Evolutionary conservation across 352 stramenopile genomes (phyloP).

Genomic region (Stephanocyclus meneghinianus): DNA sequence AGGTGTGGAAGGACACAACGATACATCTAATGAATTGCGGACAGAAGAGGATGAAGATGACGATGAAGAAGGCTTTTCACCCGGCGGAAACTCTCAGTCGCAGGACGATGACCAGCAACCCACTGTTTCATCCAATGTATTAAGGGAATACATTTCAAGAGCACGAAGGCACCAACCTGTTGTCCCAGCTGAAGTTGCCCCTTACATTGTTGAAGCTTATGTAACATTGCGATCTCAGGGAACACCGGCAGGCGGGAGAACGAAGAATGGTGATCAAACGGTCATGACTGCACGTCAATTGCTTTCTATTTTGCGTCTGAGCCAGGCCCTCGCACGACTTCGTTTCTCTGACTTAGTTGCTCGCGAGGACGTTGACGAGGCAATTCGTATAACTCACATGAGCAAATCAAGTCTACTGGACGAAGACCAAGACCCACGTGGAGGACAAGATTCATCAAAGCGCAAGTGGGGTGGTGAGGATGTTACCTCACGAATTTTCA

Average conservation of each 20-base stretch:
- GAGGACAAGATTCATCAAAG: constrained; percentile 42
- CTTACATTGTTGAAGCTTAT: constrained; percentile 99
- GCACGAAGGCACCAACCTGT: constrained; percentile 86
- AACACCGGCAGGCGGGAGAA: constrained; percentile 41
- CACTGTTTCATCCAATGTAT: constrained; percentile 60
- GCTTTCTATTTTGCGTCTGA: constrained; percentile 97
- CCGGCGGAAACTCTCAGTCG: constrained; percentile 12
- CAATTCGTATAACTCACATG: constrained; percentile 92
- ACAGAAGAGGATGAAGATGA: constrained; percentile 56
- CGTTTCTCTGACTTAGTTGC: constrained; percentile 94
- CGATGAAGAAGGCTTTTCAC: constrained; percentile 15
- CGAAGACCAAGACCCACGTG: constrained; percentile 82
- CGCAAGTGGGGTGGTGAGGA: constrained; percentile 82
- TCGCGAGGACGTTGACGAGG: constrained; percentile 97
- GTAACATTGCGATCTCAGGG: constrained; percentile 91
- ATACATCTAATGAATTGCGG: constrained; percentile 15
- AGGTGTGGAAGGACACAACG: constrained; percentile 48
- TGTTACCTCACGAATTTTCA: constrained; percentile 92
- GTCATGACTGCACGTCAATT: constrained; percentile 98
- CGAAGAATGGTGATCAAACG: constrained; percentile 88
- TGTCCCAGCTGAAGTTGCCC: constrained; percentile 92
- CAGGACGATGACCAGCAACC: constrained; percentile 39
- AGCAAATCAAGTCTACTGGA: constrained; percentile 94
- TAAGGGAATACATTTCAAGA: constrained; percentile 84
- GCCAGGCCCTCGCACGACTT: constrained; percentile 92